Conservation (phyloP, 2,329 filamentous ascomycete species). For the Cryphonectria naterciae region DNA sequence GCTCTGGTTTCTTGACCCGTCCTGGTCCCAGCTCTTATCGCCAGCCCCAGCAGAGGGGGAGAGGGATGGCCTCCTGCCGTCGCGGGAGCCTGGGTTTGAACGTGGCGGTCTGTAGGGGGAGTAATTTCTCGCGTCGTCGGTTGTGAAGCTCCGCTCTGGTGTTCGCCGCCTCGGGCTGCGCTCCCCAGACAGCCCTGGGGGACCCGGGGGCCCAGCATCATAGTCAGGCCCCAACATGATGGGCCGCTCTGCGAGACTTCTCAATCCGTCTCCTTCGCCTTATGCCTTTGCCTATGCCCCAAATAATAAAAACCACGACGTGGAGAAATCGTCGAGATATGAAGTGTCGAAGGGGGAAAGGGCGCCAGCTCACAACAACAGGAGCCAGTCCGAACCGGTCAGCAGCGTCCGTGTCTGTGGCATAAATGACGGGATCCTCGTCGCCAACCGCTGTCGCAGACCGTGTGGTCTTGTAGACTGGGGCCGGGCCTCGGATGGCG, state of each 20-base stretch:
- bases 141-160: constrained; percentile 31
- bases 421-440: constrained; percentile 19
- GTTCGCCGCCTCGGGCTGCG: constrained; percentile 38
- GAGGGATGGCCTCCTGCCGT: constrained; percentile 28
- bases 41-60: constrained; percentile 26
- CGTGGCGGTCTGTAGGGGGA: constrained; percentile 36
- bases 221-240: constrained; percentile 51
- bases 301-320: background rate
- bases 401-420: constrained; percentile 26
- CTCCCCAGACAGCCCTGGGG: constrained; percentile 45
- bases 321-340: constrained; percentile 12
- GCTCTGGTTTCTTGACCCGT: constrained; percentile 50
- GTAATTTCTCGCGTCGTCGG: constrained; percentile 31
- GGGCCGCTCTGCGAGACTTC: constrained; percentile 24
- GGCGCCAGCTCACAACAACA: constrained; percentile 26
- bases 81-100: constrained; percentile 32
- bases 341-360: constrained; percentile 7
- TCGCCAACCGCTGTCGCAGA: constrained; percentile 27
- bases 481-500: constrained; percentile 16
- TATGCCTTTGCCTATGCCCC: constrained; percentile 3
- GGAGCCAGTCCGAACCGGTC: constrained; percentile 23
- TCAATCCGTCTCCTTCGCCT: constrained; percentile 24
- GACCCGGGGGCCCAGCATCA: constrained; percentile 46
- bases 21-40: constrained; percentile 30
- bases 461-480: constrained; percentile 17